Base-by-base conservation (phyloP, 306 rosid genomes). In the Malus orientalis region DNA sequence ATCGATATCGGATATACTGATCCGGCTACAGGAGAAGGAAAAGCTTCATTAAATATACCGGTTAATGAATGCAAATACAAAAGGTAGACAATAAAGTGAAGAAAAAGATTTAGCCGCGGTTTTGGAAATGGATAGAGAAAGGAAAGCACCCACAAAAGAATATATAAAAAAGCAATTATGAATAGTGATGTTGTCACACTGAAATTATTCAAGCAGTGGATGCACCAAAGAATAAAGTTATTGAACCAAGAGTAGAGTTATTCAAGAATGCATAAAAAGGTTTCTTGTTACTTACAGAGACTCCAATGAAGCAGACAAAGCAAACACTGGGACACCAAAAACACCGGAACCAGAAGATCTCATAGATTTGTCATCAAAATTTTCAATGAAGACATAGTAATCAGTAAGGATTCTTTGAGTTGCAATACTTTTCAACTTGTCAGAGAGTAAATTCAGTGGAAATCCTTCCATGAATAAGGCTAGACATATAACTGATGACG, bases 401-500 rank as follows among this genome's bases (percentile, higher is more conserved):
- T 92, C 87, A 69, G 85, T 78, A 23, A 77, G 74, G 69, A 89
- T 86, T 83, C 86, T 85, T 79, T 87, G 82, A 67, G 81, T 59
- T 53, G 83, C 83, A 79, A 71, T 79, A 49, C 82, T 84, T 86
- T 79, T 90, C 87, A 86, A 78, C 76, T 82, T 83, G 36, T 87
- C 93, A 11, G 98, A 84, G 59, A 94, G 84, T 71, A 88, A 73
- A 81, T 88, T 81, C 70, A 94, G 73, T 8, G 98, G 90, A 78
- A 94, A 92, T 27, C 96, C 97, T 85, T 94, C 98, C 44, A 82
- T 57, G 77, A 89, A 80, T 80, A 94, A 80, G 61, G 96, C 89
- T 74, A 89, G 79, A 74, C 85, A 49, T 76, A 89, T 73, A 69
- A 87, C 70, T 49, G 85, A 78, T 4, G 95, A 87, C 32, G 69